Evolutionary conservation across 2,329 filamentous ascomycete genomes (phyloP).

Genomic region (Truncatella angustata): DNA sequence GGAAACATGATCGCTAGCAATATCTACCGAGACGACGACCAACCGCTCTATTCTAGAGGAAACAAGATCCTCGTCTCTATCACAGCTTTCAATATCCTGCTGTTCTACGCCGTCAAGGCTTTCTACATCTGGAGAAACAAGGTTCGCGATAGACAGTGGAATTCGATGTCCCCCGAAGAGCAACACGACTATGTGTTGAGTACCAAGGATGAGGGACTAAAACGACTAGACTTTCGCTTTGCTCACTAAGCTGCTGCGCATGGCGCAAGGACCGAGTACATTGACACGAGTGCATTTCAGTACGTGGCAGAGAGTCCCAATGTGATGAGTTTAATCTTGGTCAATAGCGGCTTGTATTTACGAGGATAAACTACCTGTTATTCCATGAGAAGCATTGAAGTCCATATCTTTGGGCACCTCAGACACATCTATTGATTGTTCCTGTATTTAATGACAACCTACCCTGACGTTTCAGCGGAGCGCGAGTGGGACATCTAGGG

Average conservation of each 20-base stretch:
- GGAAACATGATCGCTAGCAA: constrained; percentile 32
- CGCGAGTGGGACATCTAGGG: too few species aligned
- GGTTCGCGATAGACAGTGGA: constrained; percentile 44
- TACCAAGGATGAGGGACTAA: constrained; percentile 38
- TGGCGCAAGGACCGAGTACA: too few species aligned
- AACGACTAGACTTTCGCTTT: constrained; percentile 41
- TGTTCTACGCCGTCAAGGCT: constrained; percentile 49
- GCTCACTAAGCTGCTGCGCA: constrained; percentile 35
- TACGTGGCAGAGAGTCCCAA: too few species aligned
- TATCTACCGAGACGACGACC: constrained; percentile 55
- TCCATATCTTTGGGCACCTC: too few species aligned
- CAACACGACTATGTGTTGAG: constrained; percentile 44
- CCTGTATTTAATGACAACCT: too few species aligned
- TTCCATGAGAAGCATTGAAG: too few species aligned
- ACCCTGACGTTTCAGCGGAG: too few species aligned
- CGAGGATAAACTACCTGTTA: too few species aligned
- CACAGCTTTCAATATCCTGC: constrained; percentile 44
- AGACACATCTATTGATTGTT: too few species aligned
- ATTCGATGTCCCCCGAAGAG: constrained; percentile 45
- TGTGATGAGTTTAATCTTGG: too few species aligned
- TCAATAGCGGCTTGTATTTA: too few species aligned
- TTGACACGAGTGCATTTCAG: too few species aligned
- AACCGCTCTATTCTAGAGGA: constrained; percentile 51
- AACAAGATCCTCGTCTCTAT: constrained; percentile 53
- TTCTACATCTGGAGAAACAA: constrained; percentile 53